Percentiles rank a stretch among this genome's conserved stretches.
Evolutionary conservation across 345 rosid species (phyloP).

Genomic region (Arabis alpina): DNA sequence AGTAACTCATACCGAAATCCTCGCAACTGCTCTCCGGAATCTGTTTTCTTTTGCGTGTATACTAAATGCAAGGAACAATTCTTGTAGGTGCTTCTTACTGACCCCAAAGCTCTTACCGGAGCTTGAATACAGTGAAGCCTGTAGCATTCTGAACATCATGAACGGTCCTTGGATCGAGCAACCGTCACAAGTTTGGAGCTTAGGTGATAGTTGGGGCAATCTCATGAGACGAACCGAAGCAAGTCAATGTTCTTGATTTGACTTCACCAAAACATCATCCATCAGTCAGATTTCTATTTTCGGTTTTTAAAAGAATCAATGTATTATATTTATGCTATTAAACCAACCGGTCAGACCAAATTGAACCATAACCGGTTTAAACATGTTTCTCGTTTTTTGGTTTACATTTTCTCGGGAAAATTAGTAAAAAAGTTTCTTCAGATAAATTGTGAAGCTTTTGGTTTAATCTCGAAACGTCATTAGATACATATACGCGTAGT

Average conservation of each 20-base stretch:
- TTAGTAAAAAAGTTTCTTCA: no score
- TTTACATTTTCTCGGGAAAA: constrained; percentile 19
- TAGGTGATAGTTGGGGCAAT: constrained; percentile 67
- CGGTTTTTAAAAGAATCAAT: constrained; percentile 3
- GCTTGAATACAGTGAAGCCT: constrained; percentile 87
- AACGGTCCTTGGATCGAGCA: constrained; percentile 92
- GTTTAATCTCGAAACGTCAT: no score
- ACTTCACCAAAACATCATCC: constrained; percentile 8
- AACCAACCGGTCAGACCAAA: constrained; percentile 19
- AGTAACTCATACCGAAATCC: constrained; percentile 20
- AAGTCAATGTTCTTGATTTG: constrained; percentile 39
- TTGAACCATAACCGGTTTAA: neutral
- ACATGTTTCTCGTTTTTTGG: no score
- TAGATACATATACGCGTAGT: no score
- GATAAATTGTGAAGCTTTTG: no score
- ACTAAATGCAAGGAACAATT: constrained; percentile 12
- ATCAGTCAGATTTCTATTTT: neutral
- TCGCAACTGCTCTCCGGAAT: neutral
- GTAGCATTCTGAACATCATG: constrained; percentile 92
- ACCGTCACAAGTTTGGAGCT: constrained; percentile 86
- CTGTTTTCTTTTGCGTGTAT: neutral
- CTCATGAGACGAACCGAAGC: constrained; percentile 49
- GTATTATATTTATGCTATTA: neutral
- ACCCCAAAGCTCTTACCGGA: constrained; percentile 90
- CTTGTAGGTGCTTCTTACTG: constrained; percentile 88